Evolutionary conservation across 805 yeast genomes (phyloP), one percentile per base, ranked within the genome.

Genomic region (Candida lessepsii): DNA sequence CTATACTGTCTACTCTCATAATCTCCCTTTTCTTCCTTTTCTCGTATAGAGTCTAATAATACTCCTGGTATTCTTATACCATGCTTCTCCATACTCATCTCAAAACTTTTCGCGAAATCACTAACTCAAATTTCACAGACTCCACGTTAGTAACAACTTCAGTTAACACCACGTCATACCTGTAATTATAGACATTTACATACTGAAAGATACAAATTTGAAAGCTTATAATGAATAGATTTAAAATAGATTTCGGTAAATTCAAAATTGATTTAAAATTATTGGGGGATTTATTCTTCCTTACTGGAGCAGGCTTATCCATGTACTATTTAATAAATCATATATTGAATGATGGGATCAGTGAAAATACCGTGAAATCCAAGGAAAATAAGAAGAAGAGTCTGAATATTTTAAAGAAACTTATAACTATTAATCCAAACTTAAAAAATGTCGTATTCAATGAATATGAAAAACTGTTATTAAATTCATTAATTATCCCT

Each of bases 401-500:
- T 21, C 73, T 76, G 42, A 67, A 56, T 13, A 53, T 65, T 7
- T 56, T 69, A 39, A 65, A 60, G 43, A 58, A 57, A 34, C 45
- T 69, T 19, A 68, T 63, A 41, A 41, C 63, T 14, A 57, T 73
- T 9, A 78, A 83, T 49, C 96, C 97, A 0, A 71, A 67, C 0
- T 65, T 73, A 20, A 64, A 73, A 39, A 67, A 67, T 26, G 56
- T 82, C 8, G 73, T 70, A 7, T 68, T 86, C 29, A 83, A 80
- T 50, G 77, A 73, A 40, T 90, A 93, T 58, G 99, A 93, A 57
- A 76, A 78, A 46, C 69, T 78, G n/a, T 76, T 93, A 2, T 64
- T 93, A 42, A 80, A 84, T 10, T 80, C 85, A 10, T 86, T 91
- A 20, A 82, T 93, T 6, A 76, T 87, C 1, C 96, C 98, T 0